Evolutionary conservation across 176 grass and related monocot genomes (phyloP), one percentile per base, ranked within the genome.

Genomic region (Bonia amplexicaulis): DNA sequence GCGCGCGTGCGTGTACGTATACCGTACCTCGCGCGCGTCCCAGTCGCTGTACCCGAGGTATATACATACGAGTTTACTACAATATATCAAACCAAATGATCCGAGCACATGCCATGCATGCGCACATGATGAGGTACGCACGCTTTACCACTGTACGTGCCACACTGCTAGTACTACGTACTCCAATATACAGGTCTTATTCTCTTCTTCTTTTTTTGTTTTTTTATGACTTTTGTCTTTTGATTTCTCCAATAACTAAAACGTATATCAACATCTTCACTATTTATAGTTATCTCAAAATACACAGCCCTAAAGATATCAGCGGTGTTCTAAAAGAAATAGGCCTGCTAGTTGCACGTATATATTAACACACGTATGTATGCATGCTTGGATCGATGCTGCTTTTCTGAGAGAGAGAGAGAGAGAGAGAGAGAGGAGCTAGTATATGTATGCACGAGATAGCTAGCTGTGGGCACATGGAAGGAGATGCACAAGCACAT

Each of bases 401-500:
- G 13, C 61, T 77, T 27, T 69, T 45, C 5, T 17, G 15, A 52
- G 2, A 49, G 6, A 55, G 17, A 66, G 63, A 31, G 60, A 64
- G 61, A 0, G 76, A 61, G 41, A 46, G 35, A 2, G 5, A 15
- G 77, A 37, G 13, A 26, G 27, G 7, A 44, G 66, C 22, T 12
- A 49, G 16, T 63, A 60, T 2, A 51, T 77, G 70, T 86, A 17
- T 81, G 59, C 17, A 27, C 29, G 9, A 54, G 78, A 7, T 15
- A 64, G 62, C 22, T 65, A 27, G 59, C 53, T 75, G 69, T 66
- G 80, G 66, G 69, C 77, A 87, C 45, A 51, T 26, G 70, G 88
- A 69, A 79, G 35, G 65, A 57, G 87, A 79, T 64, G 87, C 87
- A 84, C 58, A 79, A 59, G 87, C 65, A 39, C 74, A 77, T 61